Conservation (phyloP, 495 filamentous ascomycete species). For the Glutinoglossum americanum region DNA sequence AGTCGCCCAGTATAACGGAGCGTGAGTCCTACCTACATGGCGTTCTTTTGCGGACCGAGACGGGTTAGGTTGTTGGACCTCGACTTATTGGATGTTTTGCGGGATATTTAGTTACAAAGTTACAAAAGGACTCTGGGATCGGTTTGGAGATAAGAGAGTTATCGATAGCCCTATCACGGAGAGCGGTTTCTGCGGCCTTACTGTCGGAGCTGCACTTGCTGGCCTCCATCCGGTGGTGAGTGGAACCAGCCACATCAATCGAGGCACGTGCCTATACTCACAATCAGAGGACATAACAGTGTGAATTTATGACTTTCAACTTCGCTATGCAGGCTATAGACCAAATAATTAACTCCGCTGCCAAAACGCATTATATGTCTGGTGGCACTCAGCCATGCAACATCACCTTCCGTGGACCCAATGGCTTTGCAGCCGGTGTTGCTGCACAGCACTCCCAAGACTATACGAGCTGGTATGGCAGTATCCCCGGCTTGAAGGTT, state of each 20-base stretch:
- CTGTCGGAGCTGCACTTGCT: slow-evolving; percentile 82
- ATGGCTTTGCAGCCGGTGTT: slow-evolving; percentile 91
- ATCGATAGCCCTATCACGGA: slow-evolving; percentile 98
- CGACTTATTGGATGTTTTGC: not conserved
- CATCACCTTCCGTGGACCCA: slow-evolving; percentile 96
- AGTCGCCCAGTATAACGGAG: slow-evolving; percentile 98
- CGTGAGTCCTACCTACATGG: slow-evolving; percentile 26
- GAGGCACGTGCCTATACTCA: not conserved
- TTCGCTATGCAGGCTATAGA: slow-evolving; percentile 99
- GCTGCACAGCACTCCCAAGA: slow-evolving; percentile 97
- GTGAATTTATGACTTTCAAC: slow-evolving; percentile 99
- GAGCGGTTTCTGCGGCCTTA: slow-evolving; percentile 79
- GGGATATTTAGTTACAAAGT: slow-evolving; percentile 60
- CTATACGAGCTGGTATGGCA: slow-evolving; percentile 95
- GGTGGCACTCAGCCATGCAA: slow-evolving; percentile 98
- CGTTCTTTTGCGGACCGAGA: slow-evolving; percentile 25
- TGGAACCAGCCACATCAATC: slow-evolving; percentile 9
- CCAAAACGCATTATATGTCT: slow-evolving; percentile 99
- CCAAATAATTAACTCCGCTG: slow-evolving; percentile 97
- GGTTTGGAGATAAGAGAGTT: slow-evolving; percentile 90
- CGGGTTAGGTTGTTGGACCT: not conserved
- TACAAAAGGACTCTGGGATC: slow-evolving; percentile 86
- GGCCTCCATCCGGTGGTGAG: slow-evolving; percentile 84
- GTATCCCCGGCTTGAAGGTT: slow-evolving; percentile 92
- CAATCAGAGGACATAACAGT: slow-evolving; percentile 26